Evolutionary conservation across 306 rosid genomes (phyloP), one percentile per base, ranked within the genome.

Genomic region (Herpetospermum pedunculosum): DNA sequence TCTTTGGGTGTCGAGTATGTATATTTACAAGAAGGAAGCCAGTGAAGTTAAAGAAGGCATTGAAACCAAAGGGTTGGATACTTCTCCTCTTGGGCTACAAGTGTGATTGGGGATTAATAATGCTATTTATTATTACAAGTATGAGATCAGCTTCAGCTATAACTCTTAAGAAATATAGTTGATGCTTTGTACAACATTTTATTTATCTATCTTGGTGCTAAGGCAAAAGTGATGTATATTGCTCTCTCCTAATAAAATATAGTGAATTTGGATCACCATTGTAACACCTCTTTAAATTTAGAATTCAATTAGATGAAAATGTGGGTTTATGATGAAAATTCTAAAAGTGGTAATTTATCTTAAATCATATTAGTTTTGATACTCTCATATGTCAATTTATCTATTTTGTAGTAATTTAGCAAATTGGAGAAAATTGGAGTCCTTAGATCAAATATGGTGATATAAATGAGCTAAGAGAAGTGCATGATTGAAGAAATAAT

Each of bases 11-110:
- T 78, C 88, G 75, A 82, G 78, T 40, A 75, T 49, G 57, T 87
- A 87, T 12, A 55, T 84, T 14, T 87, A 87, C 87, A 87, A 87
- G 80, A 78, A 68, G 30, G 91, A 87, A 69, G 62, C 64, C 21
- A 78, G 21, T 18, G 75, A 79, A 19, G 82, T 9, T 50, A 68
- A 80, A 47, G 81, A 80, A 26, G 75, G 79, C 21, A 50, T 81
- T 46, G 87, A 83, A 72, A 78, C 40, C 52, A 83, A 64, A 76
- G 26, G 65, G 26, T 68, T 70, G 4, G 82, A 84, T 62, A 78
- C 81, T 11, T 54, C 80, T 46, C 84, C 88, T 68, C 59, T 83
- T 44, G 83, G 85, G 34, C 80, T 80, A 46, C 83, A 80, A 80
- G 86, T 80, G 7, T 81, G 37, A 82, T 35, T 6, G 25, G 40